phyloP scores from a whole-genome alignment of 2,329 filamentous ascomycete species.

The Pyrenophora graminea region DNA sequence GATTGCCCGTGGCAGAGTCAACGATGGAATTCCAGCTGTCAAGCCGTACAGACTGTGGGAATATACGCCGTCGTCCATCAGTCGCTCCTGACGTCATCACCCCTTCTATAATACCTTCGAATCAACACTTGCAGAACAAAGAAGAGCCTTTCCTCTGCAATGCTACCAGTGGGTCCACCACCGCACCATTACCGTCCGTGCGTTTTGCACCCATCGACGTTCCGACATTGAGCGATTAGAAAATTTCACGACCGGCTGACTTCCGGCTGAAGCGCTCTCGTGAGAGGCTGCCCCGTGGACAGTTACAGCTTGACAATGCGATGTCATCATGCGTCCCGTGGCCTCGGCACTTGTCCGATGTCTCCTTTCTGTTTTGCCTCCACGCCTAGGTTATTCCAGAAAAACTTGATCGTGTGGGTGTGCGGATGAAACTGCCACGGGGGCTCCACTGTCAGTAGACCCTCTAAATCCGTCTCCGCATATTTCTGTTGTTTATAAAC shows the following conservation, averaged over 20 bases:
- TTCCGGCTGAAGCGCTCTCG: constrained; percentile 12
- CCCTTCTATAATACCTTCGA: background rate
- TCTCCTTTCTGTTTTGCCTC: constrained; percentile 13
- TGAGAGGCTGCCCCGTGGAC: constrained; percentile 13
- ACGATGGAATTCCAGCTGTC: background rate
- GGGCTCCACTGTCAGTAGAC: constrained; percentile 28
- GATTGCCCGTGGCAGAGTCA: background rate
- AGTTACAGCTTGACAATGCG: constrained; percentile 12
- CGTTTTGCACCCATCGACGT: constrained; percentile 14
- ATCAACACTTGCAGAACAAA: background rate
- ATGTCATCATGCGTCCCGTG: constrained; percentile 31
- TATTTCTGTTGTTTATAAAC: constrained; percentile 24
- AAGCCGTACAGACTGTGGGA: background rate
- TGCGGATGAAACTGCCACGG: constrained; percentile 22
- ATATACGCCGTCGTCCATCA: background rate
- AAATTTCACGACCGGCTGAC: constrained; percentile 16
- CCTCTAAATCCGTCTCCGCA: constrained; percentile 22
- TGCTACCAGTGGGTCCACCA: constrained; percentile 16
- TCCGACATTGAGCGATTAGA: constrained; percentile 22
- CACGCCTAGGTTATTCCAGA: constrained; percentile 15
- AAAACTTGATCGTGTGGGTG: constrained; percentile 18
- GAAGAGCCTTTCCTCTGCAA: constrained; percentile 5
- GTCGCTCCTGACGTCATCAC: background rate
- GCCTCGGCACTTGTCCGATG: constrained; percentile 22
- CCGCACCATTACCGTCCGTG: constrained; percentile 15